Evolutionary conservation across 306 rosid genomes (phyloP).

Genomic region (Medicago arabica): DNA sequence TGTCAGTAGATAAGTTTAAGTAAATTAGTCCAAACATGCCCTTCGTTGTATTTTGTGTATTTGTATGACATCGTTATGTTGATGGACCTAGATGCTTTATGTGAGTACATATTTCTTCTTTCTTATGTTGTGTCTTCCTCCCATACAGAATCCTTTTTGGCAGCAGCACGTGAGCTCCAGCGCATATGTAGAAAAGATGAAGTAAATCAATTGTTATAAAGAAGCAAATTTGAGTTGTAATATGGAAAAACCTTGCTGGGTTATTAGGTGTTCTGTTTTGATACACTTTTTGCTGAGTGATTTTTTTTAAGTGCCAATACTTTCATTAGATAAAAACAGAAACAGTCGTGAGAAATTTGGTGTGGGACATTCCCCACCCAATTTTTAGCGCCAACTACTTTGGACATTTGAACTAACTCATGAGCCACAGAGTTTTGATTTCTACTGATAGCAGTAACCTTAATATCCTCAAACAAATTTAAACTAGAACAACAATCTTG

Average conservation of each 20-base stretch:
- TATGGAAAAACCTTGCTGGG: slow-evolving; percentile 44
- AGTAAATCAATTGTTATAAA: slow-evolving; percentile 50
- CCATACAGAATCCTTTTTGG: slow-evolving; percentile 69
- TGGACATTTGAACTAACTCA: too few relatives aligned
- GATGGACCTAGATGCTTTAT: slow-evolving; percentile 18
- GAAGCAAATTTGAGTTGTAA: slow-evolving; percentile 37
- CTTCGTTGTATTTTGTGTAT: background rate
- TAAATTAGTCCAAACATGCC: background rate
- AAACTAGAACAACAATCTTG: too few relatives aligned
- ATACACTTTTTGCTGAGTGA: slow-evolving; percentile 36
- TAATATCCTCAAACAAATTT: too few relatives aligned
- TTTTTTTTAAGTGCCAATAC: too few relatives aligned
- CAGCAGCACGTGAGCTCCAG: slow-evolving; percentile 72
- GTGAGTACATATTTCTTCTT: slow-evolving; percentile 18
- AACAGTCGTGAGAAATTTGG: too few relatives aligned
- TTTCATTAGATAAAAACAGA: too few relatives aligned
- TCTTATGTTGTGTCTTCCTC: slow-evolving; percentile 32
- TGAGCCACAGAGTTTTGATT: too few relatives aligned
- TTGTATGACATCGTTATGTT: slow-evolving; percentile 4
- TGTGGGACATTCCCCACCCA: too few relatives aligned
- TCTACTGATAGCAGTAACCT: too few relatives aligned
- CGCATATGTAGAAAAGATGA: slow-evolving; percentile 71
- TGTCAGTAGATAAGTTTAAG: background rate
- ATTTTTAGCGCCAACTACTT: too few relatives aligned
- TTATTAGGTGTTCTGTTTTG: slow-evolving; percentile 44